Base-by-base conservation (phyloP, 202 grass and related monocot genomes). In the Elaeis oleifera region DNA sequence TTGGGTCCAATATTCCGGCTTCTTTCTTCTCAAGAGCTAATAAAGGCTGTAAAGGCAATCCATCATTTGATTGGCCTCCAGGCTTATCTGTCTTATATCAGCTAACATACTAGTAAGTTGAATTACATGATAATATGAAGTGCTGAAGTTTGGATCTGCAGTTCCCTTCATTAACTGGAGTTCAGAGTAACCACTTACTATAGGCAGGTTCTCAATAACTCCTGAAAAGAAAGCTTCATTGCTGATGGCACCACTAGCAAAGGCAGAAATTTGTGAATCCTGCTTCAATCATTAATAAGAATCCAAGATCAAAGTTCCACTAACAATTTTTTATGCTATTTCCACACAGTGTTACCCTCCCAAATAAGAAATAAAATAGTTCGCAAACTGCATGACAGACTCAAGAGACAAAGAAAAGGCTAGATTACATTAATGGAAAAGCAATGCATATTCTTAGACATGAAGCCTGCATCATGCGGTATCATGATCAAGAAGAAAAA, bases 1-100 rank as follows among this genome's bases (percentile, higher is more conserved):
- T 91, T 96, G 53, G 74, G 70, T 65, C 94, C 82, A 70, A 99
- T 89, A 71, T 94, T 99, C 44, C 88, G 82, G 77, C 85, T 92
- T 68, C 78, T 86, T 69, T 99, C 73, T 85, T 44, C 11, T 44
- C 36, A 44, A 44, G 36, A 44, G 9, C 36, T 11, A 44, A 84
- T 62, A 89, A 76, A 65, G 83, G 83, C 59, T 90, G 90, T 17
- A 77, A 55, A 20, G 69, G 67, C 52, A 84, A 80, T 11, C 69
- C 82, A 5, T 92, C 94, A 58, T 92, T 87, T 72, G 77, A 56
- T 60, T 76, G 77, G 60, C 64, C 63, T 16, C 89, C 75, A 5
- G 82, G 76, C 62, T 75, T 85, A 75, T 90, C 86, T 70, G 74
- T 23, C 79, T 89, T 31, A 31, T 31, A 31, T 31, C 28, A 31